These are phyloP conservation scores for Aspergillus sp. DNA, from an alignment of 2,329 filamentous ascomycete genomes.

Conservation along the genomic window DNA sequence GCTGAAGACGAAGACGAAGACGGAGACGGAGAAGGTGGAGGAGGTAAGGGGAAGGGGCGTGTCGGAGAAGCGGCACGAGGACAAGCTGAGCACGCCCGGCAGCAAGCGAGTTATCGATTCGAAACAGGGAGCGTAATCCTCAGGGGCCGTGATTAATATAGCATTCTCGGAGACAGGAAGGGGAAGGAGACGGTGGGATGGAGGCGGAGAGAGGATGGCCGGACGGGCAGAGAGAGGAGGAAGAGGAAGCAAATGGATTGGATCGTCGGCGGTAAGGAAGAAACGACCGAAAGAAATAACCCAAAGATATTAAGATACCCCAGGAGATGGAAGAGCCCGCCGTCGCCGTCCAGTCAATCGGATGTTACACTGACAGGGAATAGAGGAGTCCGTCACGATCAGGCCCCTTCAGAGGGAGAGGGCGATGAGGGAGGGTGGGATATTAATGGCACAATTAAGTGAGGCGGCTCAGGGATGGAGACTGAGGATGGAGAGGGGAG, in stretches of 20 bases:
- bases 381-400: conserved; percentile 8
- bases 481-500: not conserved
- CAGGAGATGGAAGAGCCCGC: conserved; percentile 1
- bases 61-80: conserved; percentile 13
- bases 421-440: conserved; percentile 2
- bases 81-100: conserved; percentile 3
- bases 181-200: conserved; percentile 5
- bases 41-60: conserved; percentile 11
- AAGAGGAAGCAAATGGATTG: conserved; percentile 18
- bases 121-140: conserved; percentile 9
- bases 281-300: conserved; percentile 7
- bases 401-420: not conserved
- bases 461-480: conserved; percentile 13
- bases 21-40: conserved; percentile 10
- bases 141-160: conserved; percentile 8
- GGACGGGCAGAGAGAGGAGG: conserved; percentile 16
- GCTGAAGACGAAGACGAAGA: conserved; percentile 11
- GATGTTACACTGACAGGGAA: conserved; percentile 22
- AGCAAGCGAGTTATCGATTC: conserved; percentile 9
- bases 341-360: conserved; percentile 15
- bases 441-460: conserved; percentile 14
- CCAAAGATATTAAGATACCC: conserved; percentile 2
- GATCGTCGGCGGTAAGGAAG: conserved; percentile 19
- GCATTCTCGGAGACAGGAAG: conserved; percentile 16
- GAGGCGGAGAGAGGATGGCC: conserved; percentile 1